Percentiles rank a stretch among this genome's conserved stretches.
Evolutionary conservation across 1,139 yeast genomes (phyloP).

Genomic region (Citeromyces hawaiiensis): DNA sequence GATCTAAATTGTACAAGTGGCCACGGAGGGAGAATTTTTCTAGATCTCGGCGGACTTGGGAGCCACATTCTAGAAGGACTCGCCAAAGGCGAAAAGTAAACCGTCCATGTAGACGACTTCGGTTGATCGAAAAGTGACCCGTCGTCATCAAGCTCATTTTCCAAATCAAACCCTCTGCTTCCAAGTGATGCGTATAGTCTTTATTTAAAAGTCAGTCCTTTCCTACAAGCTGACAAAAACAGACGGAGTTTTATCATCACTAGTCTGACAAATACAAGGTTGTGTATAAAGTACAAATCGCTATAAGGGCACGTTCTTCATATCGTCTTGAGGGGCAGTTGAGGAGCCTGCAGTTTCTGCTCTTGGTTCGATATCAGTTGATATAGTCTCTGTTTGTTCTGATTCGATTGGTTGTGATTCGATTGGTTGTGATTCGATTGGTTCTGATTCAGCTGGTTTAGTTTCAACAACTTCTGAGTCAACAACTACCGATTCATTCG

Average conservation of each 20-base stretch:
- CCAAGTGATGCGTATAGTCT: not conserved
- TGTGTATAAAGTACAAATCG: not conserved
- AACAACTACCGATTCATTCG: slow-evolving; percentile 5
- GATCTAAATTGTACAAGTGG: not conserved
- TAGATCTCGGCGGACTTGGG: slow-evolving; percentile 1
- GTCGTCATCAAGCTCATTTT: slow-evolving; percentile 3
- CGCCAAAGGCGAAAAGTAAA: not conserved
- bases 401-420: too few species aligned
- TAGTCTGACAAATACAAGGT: not conserved
- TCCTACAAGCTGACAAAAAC: too few species aligned
- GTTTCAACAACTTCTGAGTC: slow-evolving; percentile 3
- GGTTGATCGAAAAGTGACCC: slow-evolving; percentile 3
- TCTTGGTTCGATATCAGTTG: slow-evolving; percentile 2
- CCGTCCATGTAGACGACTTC: slow-evolving; percentile 1
- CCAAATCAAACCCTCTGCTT: not conserved
- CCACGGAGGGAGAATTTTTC: not conserved
- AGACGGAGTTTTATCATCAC: not conserved
- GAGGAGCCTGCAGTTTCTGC: slow-evolving; percentile 7
- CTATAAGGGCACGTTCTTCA: slow-evolving; percentile 1
- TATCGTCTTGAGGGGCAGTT: slow-evolving; percentile 3
- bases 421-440: too few species aligned
- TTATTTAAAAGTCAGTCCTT: too few species aligned
- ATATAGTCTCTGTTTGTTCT: not conserved
- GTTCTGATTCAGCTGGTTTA: too few species aligned
- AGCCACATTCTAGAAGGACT: slow-evolving; percentile 1